Evolutionary conservation across 129 eudicot genomes (phyloP), one percentile per base, ranked within the genome.

Genomic region (Sambucus nigra): DNA sequence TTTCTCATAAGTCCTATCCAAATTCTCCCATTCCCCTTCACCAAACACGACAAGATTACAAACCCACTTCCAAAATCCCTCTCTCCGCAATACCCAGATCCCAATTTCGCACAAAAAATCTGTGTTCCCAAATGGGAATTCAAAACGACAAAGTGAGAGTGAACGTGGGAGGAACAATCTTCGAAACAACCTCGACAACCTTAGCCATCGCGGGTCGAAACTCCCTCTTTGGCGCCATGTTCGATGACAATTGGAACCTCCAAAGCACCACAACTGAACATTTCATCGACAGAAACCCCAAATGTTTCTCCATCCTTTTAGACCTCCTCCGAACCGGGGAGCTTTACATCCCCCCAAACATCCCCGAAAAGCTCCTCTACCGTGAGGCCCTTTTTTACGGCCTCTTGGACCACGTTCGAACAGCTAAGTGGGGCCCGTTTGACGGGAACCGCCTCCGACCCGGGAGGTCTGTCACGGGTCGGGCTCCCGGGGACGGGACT

Each of bases 181-280:
- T 86, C 42, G 91, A 82, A 67, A 92, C 99, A n/a, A 86, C 99
- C 1, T 65, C 94, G 14, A 92, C 99, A 51, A 92, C 99, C 19
- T 65, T 92, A 14, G 99, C 91, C 21, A 80, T 72, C 50, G 94
- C 99, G n/a, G 96, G 99, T 42, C 72, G 94, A 3, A 65, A 82
- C 25, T 86, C 99, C 7, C 68, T 76, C 28, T 92, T 92, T 29
- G 96, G 94, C n/a, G 87, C 99, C 12, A 63, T 92, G 82, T 80
- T 92, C 25, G 99, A 92, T 44, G 83, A 74, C 15, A 74, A 82
- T 39, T 86, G 99, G 99, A 68, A 92, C 65, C 80, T 86, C 33
- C 73, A 63, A 42, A 56, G 49, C n/a, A 21, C 74, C 69, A 31
- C 63, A n/a, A 55, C 60, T 9, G 80, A 81, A 13, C 79, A 76